Percentiles rank a stretch among this genome's conserved stretches.
Evolutionary conservation across 768 basidiomycete species (phyloP).

Genomic region (Boletus pseudo-olivaceus): DNA sequence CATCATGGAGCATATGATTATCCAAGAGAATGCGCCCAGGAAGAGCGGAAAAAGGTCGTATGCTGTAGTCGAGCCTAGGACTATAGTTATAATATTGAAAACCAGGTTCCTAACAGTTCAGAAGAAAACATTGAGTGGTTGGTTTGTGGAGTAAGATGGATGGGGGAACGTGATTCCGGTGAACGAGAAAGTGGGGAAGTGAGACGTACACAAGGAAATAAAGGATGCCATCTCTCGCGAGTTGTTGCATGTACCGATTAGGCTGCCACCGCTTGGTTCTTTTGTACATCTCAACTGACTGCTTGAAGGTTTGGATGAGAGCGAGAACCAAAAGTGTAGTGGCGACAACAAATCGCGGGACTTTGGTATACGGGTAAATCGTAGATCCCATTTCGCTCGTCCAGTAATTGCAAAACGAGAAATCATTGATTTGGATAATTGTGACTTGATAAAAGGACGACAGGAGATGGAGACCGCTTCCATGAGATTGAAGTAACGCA

Average conservation of each 20-base stretch:
- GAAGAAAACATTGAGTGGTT: background rate
- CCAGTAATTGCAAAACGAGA: background rate
- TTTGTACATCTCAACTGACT: background rate
- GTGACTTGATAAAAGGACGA: background rate
- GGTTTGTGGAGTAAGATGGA: background rate
- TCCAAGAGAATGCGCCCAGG: background rate
- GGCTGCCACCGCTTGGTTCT: slow-evolving; percentile 9
- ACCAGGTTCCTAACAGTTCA: background rate
- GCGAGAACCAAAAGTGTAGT: background rate
- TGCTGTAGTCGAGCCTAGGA: too few relatives aligned
- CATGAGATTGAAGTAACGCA: background rate
- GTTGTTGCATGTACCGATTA: slow-evolving; percentile 5
- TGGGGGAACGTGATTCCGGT: too few relatives aligned
- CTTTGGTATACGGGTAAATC: accelerated
- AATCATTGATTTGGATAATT: background rate
- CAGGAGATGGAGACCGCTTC: background rate
- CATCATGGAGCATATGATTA: background rate
- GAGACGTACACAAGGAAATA: slow-evolving; percentile 3
- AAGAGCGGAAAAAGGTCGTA: too few relatives aligned
- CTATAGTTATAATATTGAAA: background rate
- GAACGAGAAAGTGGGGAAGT: background rate
- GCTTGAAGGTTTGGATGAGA: background rate
- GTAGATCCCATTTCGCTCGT: accelerated
- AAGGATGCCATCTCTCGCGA: slow-evolving; percentile 4
- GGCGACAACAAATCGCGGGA: background rate